A percentile compares a stretch with the other conserved stretches of the same genome.
Conservation (phyloP, 805 yeast genomes). For the Starmerella powellii region DNA sequence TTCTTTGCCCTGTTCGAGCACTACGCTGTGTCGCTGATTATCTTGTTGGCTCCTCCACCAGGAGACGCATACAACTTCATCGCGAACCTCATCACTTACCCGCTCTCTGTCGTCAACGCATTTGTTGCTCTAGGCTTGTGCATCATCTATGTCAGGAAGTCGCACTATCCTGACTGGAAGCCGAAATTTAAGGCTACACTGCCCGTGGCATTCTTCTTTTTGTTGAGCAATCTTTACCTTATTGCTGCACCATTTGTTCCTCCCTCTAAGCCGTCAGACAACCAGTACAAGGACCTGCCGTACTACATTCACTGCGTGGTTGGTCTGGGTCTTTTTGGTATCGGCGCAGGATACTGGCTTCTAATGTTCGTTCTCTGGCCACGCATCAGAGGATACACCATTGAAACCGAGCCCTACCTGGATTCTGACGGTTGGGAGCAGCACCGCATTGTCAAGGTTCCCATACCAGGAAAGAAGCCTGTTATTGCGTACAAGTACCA, state of each 20-base stretch:
- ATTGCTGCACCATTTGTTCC: conserved; percentile 71
- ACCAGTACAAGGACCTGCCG: conserved; percentile 58
- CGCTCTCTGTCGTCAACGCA: conserved; percentile 63
- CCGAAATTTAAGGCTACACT: conserved; percentile 41
- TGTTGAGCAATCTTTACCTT: conserved; percentile 52
- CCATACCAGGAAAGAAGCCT: neutral
- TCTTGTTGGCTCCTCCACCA: conserved; percentile 70
- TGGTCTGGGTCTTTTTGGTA: conserved; percentile 63
- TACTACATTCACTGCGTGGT: conserved; percentile 72
- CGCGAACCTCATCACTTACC: conserved; percentile 67
- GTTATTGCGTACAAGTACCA: neutral
- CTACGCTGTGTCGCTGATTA: conserved; percentile 60
- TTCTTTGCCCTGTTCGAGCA: conserved; percentile 62
- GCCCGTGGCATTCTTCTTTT: conserved; percentile 46
- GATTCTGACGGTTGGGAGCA: conserved; percentile 16
- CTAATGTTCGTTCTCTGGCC: conserved; percentile 54
- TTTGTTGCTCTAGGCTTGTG: conserved; percentile 52
- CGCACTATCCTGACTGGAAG: conserved; percentile 38
- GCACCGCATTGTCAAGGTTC: neutral
- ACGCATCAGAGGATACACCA: conserved; percentile 24
- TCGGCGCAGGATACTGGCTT: conserved; percentile 49
- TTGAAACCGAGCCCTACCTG: conserved; percentile 12
- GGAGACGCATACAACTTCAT: conserved; percentile 81
- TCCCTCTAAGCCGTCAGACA: conserved; percentile 38
- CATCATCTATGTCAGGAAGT: conserved; percentile 36